Base-by-base conservation (phyloP, 192 early-diverging fungal species). In the Coemansia sp. region DNA sequence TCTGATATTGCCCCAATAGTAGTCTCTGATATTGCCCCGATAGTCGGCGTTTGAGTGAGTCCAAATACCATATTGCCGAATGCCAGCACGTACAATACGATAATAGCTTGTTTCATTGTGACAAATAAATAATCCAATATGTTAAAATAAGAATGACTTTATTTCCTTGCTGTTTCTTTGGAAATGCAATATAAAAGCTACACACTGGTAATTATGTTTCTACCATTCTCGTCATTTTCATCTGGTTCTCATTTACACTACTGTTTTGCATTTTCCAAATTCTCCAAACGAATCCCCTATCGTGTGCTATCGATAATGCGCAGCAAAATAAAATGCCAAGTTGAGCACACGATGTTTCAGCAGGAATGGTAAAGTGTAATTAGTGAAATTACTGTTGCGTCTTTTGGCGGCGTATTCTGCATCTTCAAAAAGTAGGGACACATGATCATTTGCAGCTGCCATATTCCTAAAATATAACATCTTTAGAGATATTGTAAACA, bases 231-330 rank as follows among this genome's bases (percentile, higher is more conserved):
- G 31, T 8, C 31, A 35, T 35, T 35, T 35, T 35, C 31, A 35
- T 35, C 31, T 35, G 41, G 41, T n/a, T 12, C 41, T 45, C 11
- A 45, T 45, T 16, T 45, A n/a, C 41, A 45, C 41, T 45, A 45
- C 41, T 45, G 41, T 45, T n/a, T 45, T 45, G 41, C 41, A 45
- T 45, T 45, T 45, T 45, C 41, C 41, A 45, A 16, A 45, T 16
- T n/a, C 16, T n/a, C 16, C 11, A n/a, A n/a, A 45, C 41, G 14
- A n/a, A 35, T 35, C 8, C 8, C 31, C 31, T 35, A 35, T 6
- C 31, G 41, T 3, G 16, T 45, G 16, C 16, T 16, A 45, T 45
- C 16, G 3, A 45, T 4, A 12, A 45, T n/a, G 11, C 16, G 41
- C 11, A 12, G 41, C 41, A 45, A 45, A 16, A 12, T 16, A 45